Evolutionary conservation across 2,329 filamentous ascomycete species (phyloP), one percentile per base, ranked within the genome.

Genomic region (Epichloe typhina): DNA sequence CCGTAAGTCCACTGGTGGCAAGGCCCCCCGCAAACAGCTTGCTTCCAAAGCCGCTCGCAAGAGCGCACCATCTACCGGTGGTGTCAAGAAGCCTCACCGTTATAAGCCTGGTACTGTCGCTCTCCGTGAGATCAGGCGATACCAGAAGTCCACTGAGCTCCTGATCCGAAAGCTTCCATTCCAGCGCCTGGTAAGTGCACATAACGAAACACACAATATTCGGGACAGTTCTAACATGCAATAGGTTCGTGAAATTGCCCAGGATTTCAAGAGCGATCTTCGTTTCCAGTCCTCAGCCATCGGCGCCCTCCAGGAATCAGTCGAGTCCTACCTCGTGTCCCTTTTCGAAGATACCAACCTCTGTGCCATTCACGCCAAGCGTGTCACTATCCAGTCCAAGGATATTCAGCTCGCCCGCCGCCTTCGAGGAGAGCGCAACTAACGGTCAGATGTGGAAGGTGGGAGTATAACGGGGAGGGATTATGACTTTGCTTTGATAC

Each of bases 241-340:
- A 52, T 62, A 80, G 76, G 77, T 96, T 59, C 88, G 90, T 78
- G 90, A 98, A 76, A 95, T 97, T 56, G 89, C 89, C 39, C 85
- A 94, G 71, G 87, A 95, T 74, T 89, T 95, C 80, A 94, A 94
- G 77, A 90, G 86, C 62, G 86, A 94, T 59, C 85, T 95, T 56
- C 87, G 90, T 68, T 98, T 96, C 88, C 93, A 98, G 79, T 95
- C 88, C 23, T 95, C 91, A 45, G 93, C 93, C 70, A 96, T 98
- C 68, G 87, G 88, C 66, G 93, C 93, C 58, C 84, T 98, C 40
- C 91, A 98, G 76, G 93, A 98, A 79, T 95, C 93, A 50, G 90
- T 95, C 59, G 93, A 98, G 79, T 95, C 93, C 2, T 97, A 96
- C 76, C 86, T 98, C 64, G 90, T 97, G 72, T 95, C 90, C 43